Base-by-base conservation (phyloP, 345 rosid genomes). In the Geranium rotundifolium region DNA sequence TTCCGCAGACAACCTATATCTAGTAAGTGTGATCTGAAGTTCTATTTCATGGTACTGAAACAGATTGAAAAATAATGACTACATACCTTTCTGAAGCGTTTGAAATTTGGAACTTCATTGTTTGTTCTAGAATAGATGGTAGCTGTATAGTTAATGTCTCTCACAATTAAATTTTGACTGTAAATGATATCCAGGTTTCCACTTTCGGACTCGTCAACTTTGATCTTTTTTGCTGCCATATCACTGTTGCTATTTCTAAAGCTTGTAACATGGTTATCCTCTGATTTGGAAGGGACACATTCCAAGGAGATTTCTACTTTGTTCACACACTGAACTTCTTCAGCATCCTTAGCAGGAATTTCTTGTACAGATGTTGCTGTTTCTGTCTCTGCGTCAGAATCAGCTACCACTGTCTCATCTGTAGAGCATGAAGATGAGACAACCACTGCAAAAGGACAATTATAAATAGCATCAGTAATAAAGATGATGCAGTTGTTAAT, bases 341-440 rank as follows among this genome's bases (percentile, higher is more conserved):
- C 69, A 41, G 56, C 64, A 54, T 55, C 58, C 56, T 58, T 72
- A 50, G 72, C 64, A 64, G 65, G 71, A 29, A 68, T 63, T 72
- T 72, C 63, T 64, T 50, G 70, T 57, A 65, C 65, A 18, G 87
- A 75, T 54, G 80, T 73, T 34, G 79, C 75, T 16, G 82, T 68
- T 71, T 84, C 89, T 69, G 57, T 78, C 70, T 92, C 96, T 10
- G 70, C 79, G 37, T 89, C 96, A 37, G 96, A 89, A 72, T 91
- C 98, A 55, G 95, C 96, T 63, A 92, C 98, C 58, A 87, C 77
- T 56, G 98, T 92, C 86, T 84, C 98, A 27, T 89, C 95, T 55
- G 93, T 89, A 68, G 98, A 89, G 84, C 96, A 89, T 17, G 97
- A 92, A 59, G 95, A 89, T 62, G 96, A 85, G 73, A 89, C 75